Evolutionary conservation across 2,329 filamentous ascomycete genomes (phyloP).

Genomic region (Monosporascus sp.): DNA sequence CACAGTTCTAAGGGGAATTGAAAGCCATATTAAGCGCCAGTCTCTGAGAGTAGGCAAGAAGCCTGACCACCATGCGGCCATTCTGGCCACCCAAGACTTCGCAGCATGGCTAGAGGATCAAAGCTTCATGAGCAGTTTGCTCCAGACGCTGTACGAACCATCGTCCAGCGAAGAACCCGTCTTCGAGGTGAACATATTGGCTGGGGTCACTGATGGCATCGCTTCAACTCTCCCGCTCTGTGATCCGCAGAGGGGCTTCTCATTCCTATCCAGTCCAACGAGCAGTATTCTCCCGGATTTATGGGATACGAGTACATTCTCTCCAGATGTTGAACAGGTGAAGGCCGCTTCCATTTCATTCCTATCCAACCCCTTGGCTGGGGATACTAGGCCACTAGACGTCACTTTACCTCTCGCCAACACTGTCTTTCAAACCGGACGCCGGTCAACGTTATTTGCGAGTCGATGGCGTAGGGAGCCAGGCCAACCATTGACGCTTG

Average conservation of each 20-base stretch:
- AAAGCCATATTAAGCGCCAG: neutral
- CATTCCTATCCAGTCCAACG: slow-evolving; percentile 41
- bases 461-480: slow-evolving; percentile 30
- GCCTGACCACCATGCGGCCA: slow-evolving; percentile 35
- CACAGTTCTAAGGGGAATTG: neutral
- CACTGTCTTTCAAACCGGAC: slow-evolving; percentile 70
- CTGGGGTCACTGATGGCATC: slow-evolving; percentile 52
- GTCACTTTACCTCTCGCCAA: slow-evolving; percentile 65
- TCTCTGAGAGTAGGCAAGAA: neutral
- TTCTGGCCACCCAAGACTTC: slow-evolving; percentile 45
- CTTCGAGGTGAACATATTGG: slow-evolving; percentile 38
- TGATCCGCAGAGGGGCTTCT: slow-evolving; percentile 38
- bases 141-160: slow-evolving; percentile 18
- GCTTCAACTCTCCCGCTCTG: slow-evolving; percentile 28
- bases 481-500: slow-evolving; percentile 17
- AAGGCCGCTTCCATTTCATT: slow-evolving; percentile 37
- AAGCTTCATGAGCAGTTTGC: slow-evolving; percentile 31
- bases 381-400: slow-evolving; percentile 18
- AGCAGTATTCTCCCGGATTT: slow-evolving; percentile 39
- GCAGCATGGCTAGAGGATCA: slow-evolving; percentile 42
- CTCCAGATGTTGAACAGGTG: slow-evolving; percentile 23
- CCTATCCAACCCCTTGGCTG: slow-evolving; percentile 24
- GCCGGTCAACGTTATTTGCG: slow-evolving; percentile 50
- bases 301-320: slow-evolving; percentile 31
- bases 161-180: neutral